Evolutionary conservation across 805 yeast species (phyloP).

Genomic region (Saturnispora zaruensis): DNA sequence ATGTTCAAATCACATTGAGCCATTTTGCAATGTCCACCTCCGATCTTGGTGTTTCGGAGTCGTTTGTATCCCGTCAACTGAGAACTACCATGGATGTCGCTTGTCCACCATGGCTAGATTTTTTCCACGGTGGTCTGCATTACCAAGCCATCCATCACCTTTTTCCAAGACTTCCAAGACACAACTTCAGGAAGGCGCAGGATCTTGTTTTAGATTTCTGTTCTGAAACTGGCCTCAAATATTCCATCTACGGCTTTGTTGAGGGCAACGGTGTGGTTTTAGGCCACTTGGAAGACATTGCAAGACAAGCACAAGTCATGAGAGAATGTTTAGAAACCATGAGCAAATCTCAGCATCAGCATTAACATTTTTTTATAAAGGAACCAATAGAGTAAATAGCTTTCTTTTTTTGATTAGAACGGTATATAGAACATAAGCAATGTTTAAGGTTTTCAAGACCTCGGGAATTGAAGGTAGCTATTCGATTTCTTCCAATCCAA

Average conservation of each 20-base stretch:
- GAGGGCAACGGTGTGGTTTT: constrained; percentile 70
- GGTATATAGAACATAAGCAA: constrained; percentile 15
- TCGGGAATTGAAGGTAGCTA: constrained; percentile 61
- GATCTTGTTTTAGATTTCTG: constrained; percentile 67
- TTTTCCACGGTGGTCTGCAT: constrained; percentile 85
- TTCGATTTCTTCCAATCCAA: constrained; percentile 58
- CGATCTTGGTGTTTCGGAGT: constrained; percentile 72
- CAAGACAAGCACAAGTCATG: constrained; percentile 69
- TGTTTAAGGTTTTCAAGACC: constrained; percentile 47
- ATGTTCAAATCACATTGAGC: constrained; percentile 81
- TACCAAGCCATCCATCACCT: constrained; percentile 87
- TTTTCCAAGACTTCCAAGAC: constrained; percentile 84
- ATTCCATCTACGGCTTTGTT: constrained; percentile 77
- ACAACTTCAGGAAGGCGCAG: constrained; percentile 72
- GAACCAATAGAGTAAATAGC: background rate
- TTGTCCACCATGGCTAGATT: constrained; percentile 89
- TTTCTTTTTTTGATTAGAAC: background rate
- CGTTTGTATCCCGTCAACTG: constrained; percentile 70
- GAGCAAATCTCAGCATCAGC: constrained; percentile 14
- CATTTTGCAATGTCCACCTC: constrained; percentile 94
- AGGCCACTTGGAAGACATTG: constrained; percentile 61
- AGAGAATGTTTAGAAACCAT: constrained; percentile 63
- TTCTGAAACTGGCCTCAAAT: constrained; percentile 63
- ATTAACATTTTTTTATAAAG: background rate
- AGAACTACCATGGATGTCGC: constrained; percentile 94